These are phyloP conservation scores for Claviceps spartinae DNA, from an alignment of 2,329 filamentous ascomycete species.

Conservation along the genomic window DNA sequence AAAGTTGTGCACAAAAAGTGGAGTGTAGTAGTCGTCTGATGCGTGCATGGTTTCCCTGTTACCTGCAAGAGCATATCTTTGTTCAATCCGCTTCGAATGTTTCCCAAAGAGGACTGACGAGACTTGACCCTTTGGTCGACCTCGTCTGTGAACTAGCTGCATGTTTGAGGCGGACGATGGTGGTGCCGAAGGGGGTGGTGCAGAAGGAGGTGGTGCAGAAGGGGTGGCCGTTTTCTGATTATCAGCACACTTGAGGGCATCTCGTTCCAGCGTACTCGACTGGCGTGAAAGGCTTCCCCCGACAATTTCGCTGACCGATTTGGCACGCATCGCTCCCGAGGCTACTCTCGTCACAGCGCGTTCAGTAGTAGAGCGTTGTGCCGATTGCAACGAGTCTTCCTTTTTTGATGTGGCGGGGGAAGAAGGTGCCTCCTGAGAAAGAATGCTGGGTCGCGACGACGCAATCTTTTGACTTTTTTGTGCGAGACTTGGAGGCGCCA, in stretches of 20 bases:
- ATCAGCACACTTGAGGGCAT: slow-evolving; percentile 15
- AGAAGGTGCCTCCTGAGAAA: slow-evolving; percentile 6
- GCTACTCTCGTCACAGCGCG: slow-evolving; percentile 57
- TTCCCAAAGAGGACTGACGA: slow-evolving; percentile 72
- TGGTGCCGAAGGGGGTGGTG: slow-evolving; percentile 14
- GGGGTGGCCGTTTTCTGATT: slow-evolving; percentile 28
- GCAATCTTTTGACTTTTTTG: slow-evolving; percentile 6
- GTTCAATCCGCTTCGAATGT: slow-evolving; percentile 35
- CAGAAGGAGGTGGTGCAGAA: slow-evolving; percentile 27
- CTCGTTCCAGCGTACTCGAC: slow-evolving; percentile 21
- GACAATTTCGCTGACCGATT: slow-evolving; percentile 60
- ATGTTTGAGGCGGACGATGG: slow-evolving; percentile 26
- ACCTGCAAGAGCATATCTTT: slow-evolving; percentile 30
- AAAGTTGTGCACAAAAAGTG: slow-evolving; percentile 46
- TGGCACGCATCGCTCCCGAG: slow-evolving; percentile 56
- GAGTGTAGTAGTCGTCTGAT: slow-evolving; percentile 50
- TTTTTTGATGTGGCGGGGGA: slow-evolving; percentile 2
- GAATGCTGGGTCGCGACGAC: slow-evolving; percentile 1
- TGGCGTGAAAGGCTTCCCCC: slow-evolving; percentile 38
- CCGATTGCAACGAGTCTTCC: background rate
- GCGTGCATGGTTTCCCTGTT: slow-evolving; percentile 30
- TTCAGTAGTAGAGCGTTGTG: slow-evolving; percentile 16
- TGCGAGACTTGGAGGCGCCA: slow-evolving; percentile 11
- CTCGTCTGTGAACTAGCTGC: slow-evolving; percentile 30
- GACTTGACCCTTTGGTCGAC: slow-evolving; percentile 49